Evolutionary conservation across 2,329 filamentous ascomycete species (phyloP).

Genomic region (Zymoseptoria tritici): DNA sequence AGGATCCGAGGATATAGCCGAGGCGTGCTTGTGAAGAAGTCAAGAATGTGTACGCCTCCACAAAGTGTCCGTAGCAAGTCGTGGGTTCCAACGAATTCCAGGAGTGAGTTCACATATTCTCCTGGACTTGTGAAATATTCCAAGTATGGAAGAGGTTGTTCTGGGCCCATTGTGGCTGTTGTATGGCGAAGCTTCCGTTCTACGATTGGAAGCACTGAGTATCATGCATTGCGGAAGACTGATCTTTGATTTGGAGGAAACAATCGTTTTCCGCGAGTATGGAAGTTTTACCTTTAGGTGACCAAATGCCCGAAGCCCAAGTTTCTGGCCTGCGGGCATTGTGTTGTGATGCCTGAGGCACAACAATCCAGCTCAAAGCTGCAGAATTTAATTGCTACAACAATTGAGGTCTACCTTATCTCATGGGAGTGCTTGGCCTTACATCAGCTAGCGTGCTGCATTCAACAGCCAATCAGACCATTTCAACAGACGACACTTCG

Average conservation of each 20-base stretch:
- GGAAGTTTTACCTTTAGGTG: neutral
- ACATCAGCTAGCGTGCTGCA: no score
- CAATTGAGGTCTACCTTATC: no score
- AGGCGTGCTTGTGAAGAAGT: conserved; percentile 84
- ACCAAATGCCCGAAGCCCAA: no score
- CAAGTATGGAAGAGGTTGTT: conserved; percentile 57
- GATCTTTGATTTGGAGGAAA: neutral
- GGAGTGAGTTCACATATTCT: conserved; percentile 68
- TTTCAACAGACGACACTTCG: no score
- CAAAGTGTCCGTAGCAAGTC: conserved; percentile 80
- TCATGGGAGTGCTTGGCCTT: no score
- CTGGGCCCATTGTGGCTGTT: conserved; percentile 35
- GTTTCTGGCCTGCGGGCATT: no score
- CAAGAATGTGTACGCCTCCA: conserved; percentile 92
- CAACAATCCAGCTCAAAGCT: no score
- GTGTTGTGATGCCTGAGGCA: no score
- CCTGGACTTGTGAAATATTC: conserved; percentile 61
- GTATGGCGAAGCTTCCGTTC: neutral
- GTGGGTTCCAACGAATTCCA: conserved; percentile 67
- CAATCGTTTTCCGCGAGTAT: neutral
- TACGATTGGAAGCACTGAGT: neutral
- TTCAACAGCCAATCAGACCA: no score
- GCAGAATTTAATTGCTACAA: no score
- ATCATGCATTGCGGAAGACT: neutral
- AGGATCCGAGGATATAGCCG: conserved; percentile 73